phyloP scores from a whole-genome alignment of 441 rosid genomes.

The Codiaeum variegatum region DNA sequence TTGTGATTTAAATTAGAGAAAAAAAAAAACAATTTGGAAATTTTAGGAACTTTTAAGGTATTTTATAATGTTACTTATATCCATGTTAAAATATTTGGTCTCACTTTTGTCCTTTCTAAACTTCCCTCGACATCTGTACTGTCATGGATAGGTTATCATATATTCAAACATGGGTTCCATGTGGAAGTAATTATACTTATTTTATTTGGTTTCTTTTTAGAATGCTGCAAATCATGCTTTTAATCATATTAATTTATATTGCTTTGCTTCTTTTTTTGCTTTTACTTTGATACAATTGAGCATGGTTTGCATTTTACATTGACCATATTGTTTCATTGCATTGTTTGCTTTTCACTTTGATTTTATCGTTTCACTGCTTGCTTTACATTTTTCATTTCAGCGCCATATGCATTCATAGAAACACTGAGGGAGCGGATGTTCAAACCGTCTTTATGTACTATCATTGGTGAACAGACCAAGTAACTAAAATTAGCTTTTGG shows the following conservation, averaged over 20 bases:
- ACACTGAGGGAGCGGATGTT: conserved; percentile 90
- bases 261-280: not conserved
- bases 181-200: not conserved
- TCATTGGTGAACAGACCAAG: conserved; percentile 70
- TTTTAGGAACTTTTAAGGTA: not conserved
- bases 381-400: conserved; percentile 36
- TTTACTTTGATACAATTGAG: not conserved
- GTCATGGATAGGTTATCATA: not conserved
- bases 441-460: conserved; percentile 85
- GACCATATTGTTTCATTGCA: not conserved
- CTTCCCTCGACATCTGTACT: not conserved
- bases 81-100: not conserved
- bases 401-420: conserved; percentile 69
- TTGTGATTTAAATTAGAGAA: not conserved
- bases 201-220: not conserved
- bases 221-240: not conserved
- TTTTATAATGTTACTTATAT: not conserved
- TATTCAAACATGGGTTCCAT: not conserved
- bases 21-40: not conserved
- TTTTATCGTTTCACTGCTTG: not conserved
- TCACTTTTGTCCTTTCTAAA: not conserved
- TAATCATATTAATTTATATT: not conserved
- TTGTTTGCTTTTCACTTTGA: not conserved
- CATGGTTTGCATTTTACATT: not conserved
- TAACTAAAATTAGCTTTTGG: conserved; percentile 19